These are phyloP conservation scores for Phytopythium chamaehyphon DNA, from an alignment of 352 stramenopile species.

Conservation along the genomic window DNA sequence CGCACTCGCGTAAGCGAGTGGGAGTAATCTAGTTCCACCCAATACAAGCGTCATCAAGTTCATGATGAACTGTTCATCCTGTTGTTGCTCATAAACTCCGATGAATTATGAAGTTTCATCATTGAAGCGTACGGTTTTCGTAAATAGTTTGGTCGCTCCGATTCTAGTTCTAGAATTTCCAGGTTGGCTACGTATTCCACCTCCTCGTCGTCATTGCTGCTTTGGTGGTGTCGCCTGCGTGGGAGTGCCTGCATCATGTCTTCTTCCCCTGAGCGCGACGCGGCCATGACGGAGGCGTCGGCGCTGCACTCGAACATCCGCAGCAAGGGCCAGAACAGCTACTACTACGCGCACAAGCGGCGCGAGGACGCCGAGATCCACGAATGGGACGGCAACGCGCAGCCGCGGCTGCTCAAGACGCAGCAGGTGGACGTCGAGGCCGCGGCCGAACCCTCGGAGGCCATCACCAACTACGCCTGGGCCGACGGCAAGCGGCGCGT, in stretches of 20 bases:
- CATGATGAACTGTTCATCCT: no score
- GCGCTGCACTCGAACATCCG: constrained; percentile 82
- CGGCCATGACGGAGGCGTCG: constrained; percentile 21
- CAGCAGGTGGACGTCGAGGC: constrained; percentile 21
- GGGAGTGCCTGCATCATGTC: no score
- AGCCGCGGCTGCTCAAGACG: constrained; percentile 72
- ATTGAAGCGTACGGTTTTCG: no score
- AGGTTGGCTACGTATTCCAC: no score
- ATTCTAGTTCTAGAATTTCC: not conserved
- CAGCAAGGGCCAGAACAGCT: constrained; percentile 79
- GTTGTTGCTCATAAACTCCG: constrained; percentile 25
- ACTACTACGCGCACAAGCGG: constrained; percentile 88
- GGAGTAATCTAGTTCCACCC: no score
- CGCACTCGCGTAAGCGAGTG: no score
- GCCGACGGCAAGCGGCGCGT: constrained; percentile 77
- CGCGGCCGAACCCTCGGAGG: constrained; percentile 33
- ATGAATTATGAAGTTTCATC: not conserved
- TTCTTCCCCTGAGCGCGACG: constrained; percentile 3
- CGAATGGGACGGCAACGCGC: constrained; percentile 78
- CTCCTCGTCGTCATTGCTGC: no score
- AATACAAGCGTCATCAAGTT: no score
- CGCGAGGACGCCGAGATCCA: constrained; percentile 75
- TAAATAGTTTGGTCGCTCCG: not conserved
- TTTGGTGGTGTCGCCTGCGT: no score
- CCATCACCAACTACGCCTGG: constrained; percentile 81